phyloP scores from a whole-genome alignment of 768 basidiomycete species.

The Pleurotus tuber-regium region DNA sequence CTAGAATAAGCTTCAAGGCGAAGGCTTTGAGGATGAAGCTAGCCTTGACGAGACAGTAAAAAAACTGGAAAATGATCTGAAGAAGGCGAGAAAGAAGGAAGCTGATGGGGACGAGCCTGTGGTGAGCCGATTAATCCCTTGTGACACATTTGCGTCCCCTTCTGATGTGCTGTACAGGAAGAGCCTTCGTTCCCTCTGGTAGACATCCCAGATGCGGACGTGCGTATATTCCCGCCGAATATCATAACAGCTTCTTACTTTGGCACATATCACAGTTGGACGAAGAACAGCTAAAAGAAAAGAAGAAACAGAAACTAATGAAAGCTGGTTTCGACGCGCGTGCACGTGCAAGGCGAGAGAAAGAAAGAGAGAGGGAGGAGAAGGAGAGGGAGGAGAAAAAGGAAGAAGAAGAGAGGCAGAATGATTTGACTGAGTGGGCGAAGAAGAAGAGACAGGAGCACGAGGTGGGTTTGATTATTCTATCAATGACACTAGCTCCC shows the following conservation, averaged over 20 bases:
- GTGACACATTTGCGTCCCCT: background rate
- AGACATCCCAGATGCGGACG: conserved; percentile 88
- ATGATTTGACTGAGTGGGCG: conserved; percentile 75
- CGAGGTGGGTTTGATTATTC: conserved; percentile 45
- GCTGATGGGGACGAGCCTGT: conserved; percentile 65
- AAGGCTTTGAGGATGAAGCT: conserved; percentile 77
- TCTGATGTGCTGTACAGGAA: conserved; percentile 41
- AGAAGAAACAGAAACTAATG: conserved; percentile 87
- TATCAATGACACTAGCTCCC: too few relatives aligned
- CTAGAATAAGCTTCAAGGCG: conserved; percentile 58
- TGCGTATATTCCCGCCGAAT: too few relatives aligned
- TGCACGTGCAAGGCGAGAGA: conserved; percentile 78
- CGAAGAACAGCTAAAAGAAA: conserved; percentile 92
- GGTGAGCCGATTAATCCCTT: conserved; percentile 28
- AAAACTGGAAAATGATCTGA: conserved; percentile 78
- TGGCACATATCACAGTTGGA: too few relatives aligned
- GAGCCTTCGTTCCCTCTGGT: conserved; percentile 88
- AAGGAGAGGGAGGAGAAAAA: conserved; percentile 65
- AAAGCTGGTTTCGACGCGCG: conserved; percentile 95
- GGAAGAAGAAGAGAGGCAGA: conserved; percentile 76
- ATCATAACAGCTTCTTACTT: too few relatives aligned
- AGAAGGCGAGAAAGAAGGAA: conserved; percentile 80
- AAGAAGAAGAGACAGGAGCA: conserved; percentile 73
- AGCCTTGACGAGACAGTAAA: conserved; percentile 81
- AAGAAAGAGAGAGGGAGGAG: conserved; percentile 80